A percentile compares a stretch with the other conserved stretches of the same genome.
phyloP scores from a whole-genome alignment of 805 yeast genomes.

The Candida qinlingensis region DNA sequence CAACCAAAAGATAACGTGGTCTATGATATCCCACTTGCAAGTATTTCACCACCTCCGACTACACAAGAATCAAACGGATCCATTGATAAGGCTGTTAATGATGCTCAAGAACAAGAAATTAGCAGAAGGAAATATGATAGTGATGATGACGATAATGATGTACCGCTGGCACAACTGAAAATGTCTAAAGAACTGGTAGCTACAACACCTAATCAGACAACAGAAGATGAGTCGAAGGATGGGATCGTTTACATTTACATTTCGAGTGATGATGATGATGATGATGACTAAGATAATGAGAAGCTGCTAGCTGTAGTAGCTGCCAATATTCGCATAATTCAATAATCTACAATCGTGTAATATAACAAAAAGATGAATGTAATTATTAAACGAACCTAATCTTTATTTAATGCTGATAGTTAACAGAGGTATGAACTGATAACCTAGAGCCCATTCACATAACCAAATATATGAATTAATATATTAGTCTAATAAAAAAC shows the following conservation, averaged over 20 bases:
- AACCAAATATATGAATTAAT: slow-evolving; percentile 2
- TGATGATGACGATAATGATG: not conserved
- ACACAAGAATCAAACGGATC: not conserved
- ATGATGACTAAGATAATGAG: not conserved
- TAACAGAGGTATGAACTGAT: slow-evolving; percentile 29
- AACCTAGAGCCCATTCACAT: slow-evolving; percentile 24
- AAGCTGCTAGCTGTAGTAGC: too few species aligned
- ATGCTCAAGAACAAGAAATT: not conserved
- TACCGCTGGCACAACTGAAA: not conserved
- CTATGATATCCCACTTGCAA: too few species aligned
- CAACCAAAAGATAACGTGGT: too few species aligned
- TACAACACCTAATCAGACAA: not conserved
- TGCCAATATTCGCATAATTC: not conserved
- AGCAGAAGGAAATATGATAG: not conserved
- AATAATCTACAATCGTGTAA: not conserved
- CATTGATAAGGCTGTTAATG: not conserved
- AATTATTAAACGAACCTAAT: slow-evolving; percentile 10
- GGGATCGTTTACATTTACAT: not conserved
- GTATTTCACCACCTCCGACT: too few species aligned
- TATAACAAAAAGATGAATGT: not conserved
- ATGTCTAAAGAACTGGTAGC: not conserved
- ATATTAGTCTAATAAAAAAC: slow-evolving; percentile 4
- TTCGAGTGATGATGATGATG: slow-evolving; percentile 1
- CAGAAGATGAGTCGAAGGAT: not conserved
- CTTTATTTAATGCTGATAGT: slow-evolving; percentile 23